Conservation (phyloP, 2,329 filamentous ascomycete genomes). For the Fusarium nygamai region DNA sequence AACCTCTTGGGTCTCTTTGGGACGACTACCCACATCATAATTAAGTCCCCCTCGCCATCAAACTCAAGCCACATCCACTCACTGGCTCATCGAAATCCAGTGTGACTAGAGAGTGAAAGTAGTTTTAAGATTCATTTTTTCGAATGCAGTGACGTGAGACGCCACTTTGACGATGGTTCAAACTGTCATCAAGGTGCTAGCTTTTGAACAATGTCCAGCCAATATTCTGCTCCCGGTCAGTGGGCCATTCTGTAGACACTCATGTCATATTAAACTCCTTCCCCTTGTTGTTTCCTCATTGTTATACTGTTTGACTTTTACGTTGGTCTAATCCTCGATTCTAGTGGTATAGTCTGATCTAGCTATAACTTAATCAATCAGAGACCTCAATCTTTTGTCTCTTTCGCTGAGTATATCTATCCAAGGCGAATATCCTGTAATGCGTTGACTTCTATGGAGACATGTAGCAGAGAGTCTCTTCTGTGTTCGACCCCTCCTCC, state of each 20-base stretch:
- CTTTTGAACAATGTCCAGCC: not conserved
- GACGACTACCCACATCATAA: not conserved
- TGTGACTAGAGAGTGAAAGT: not conserved
- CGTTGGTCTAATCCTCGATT: not conserved
- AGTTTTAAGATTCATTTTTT: not conserved
- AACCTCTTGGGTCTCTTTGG: not conserved
- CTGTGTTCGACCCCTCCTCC: not conserved
- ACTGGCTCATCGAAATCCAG: not conserved
- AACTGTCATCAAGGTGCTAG: not conserved
- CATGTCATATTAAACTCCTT: not conserved
- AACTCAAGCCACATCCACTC: not conserved
- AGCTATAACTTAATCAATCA: not conserved
- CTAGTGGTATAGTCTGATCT: not conserved
- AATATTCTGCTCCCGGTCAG: not conserved
- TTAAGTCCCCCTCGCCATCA: too few species aligned
- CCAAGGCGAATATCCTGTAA: too few species aligned
- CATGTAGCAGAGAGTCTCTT: too few species aligned
- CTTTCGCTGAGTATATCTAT: too few species aligned
- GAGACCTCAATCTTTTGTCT: too few species aligned
- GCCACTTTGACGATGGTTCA: not conserved
- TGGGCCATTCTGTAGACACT: not conserved
- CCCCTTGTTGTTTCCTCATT: not conserved
- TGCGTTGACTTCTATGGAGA: too few species aligned
- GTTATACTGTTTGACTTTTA: not conserved
- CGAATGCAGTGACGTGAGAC: not conserved